Conservation (phyloP, 495 filamentous ascomycete species). For the Penicillium verhagenii region DNA sequence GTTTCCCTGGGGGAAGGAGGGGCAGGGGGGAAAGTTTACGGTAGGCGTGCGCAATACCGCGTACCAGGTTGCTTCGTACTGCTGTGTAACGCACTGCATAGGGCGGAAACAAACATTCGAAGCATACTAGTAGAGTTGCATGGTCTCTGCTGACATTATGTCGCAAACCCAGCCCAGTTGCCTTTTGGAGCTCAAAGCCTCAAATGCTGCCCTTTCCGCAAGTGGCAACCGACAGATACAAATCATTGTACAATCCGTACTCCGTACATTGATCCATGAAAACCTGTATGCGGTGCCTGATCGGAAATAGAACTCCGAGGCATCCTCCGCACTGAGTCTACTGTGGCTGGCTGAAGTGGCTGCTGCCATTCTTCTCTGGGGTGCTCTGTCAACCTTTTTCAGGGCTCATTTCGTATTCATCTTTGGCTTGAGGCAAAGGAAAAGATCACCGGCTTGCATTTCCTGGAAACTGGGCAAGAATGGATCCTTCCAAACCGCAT, state of each 20-base stretch:
- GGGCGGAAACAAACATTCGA: neutral
- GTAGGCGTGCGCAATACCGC: neutral
- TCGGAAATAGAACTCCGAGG: conserved; percentile 1
- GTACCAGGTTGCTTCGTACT: conserved; percentile 5
- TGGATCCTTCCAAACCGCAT: conserved; percentile 17
- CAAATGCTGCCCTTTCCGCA: neutral
- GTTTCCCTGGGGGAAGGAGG: neutral
- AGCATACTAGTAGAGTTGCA: neutral
- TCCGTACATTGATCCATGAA: too few species aligned
- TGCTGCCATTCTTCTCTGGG: conserved; percentile 1
- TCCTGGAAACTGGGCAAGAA: conserved; percentile 28
- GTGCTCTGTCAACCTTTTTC: too few species aligned
- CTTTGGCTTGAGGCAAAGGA: neutral
- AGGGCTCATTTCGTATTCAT: neutral
- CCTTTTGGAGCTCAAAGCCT: neutral
- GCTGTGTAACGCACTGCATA: conserved; percentile 5
- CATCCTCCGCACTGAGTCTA: too few species aligned
- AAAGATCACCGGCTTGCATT: conserved; percentile 29
- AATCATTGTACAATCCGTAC: too few species aligned
- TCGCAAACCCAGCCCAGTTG: neutral
- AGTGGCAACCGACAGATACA: conserved; percentile 4
- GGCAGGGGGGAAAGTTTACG: too few species aligned
- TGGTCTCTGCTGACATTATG: neutral
- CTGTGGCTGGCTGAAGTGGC: conserved; percentile 21
- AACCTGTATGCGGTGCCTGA: conserved; percentile 3